These are phyloP conservation scores for Albizia julibrissin DNA, from an alignment of 306 rosid species.

Conservation along the genomic window DNA sequence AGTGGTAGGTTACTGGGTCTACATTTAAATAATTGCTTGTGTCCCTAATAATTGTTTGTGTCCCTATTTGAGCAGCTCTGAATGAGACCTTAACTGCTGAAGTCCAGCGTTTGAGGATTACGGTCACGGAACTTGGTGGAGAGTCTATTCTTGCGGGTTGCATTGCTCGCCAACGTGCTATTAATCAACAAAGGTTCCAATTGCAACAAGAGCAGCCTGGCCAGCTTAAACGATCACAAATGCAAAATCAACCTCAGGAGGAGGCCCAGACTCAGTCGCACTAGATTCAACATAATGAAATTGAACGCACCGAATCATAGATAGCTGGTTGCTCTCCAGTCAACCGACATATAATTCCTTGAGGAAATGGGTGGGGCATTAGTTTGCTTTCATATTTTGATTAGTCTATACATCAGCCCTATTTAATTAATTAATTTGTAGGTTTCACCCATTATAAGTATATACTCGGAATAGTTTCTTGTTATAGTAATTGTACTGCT, in stretches of 20 bases:
- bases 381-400: slow-evolving; percentile 28
- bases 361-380: slow-evolving; percentile 29
- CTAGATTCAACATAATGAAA: slow-evolving; percentile 37
- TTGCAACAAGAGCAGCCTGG: slow-evolving; percentile 48
- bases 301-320: slow-evolving; percentile 19
- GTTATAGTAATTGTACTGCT: background rate
- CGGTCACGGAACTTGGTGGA: slow-evolving; percentile 59
- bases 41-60: slow-evolving; percentile 13
- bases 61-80: slow-evolving; percentile 55
- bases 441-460: background rate
- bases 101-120: slow-evolving; percentile 63
- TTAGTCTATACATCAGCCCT: slow-evolving; percentile 16
- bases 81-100: slow-evolving; percentile 78
- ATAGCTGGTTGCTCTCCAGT: slow-evolving; percentile 6
- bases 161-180: slow-evolving; percentile 60
- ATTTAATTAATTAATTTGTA: slow-evolving; percentile 18
- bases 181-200: slow-evolving; percentile 62
- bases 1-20: background rate
- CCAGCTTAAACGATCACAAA: slow-evolving; percentile 46
- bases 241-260: slow-evolving; percentile 40
- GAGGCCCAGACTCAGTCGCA: slow-evolving; percentile 39
- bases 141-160: slow-evolving; percentile 52
- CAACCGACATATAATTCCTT: slow-evolving; percentile 27
- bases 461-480: slow-evolving; percentile 4
- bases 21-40: slow-evolving; percentile 6